A percentile compares a stretch with the other conserved stretches of the same genome.
These are phyloP conservation scores for Aureobasidium namibiae DNA, from an alignment of 2,329 filamentous ascomycete genomes.

Conservation along the genomic window DNA sequence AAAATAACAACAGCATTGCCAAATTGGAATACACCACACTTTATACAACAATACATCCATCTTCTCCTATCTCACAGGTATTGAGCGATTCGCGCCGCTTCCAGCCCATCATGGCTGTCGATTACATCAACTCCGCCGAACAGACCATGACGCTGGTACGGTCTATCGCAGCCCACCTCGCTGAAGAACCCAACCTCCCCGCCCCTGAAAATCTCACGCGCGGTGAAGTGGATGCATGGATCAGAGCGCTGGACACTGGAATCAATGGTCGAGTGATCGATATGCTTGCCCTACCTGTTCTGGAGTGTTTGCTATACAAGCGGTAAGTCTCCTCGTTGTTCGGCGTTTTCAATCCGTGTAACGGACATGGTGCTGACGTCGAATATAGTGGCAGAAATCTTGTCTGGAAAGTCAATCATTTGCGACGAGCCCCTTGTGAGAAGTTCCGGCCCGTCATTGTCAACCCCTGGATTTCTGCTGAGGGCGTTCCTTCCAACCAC, in stretches of 20 bases:
- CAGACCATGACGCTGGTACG: not conserved
- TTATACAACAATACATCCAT: not conserved
- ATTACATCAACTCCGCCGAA: not conserved
- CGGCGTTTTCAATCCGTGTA: not conserved
- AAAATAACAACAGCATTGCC: not conserved
- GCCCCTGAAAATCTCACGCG: not conserved
- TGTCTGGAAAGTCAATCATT: not conserved
- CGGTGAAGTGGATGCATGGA: not conserved
- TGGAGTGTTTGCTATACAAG: not conserved
- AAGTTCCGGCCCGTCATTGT: not conserved
- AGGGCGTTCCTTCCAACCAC: not conserved
- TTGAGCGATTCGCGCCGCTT: not conserved
- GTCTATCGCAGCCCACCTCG: not conserved
- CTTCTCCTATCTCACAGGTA: not conserved
- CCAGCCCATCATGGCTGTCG: not conserved
- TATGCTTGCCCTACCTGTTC: not conserved
- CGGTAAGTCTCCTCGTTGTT: not conserved
- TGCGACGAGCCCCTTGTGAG: not conserved
- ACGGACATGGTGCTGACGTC: not conserved
- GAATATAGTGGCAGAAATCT: not conserved
- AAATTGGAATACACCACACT: not conserved
- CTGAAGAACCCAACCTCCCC: not conserved
- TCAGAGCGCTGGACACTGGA: not conserved
- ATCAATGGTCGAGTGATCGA: not conserved
- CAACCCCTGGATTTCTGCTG: not conserved